Conservation (phyloP, 306 rosid species). For the Fragaria nilgerrensis region DNA sequence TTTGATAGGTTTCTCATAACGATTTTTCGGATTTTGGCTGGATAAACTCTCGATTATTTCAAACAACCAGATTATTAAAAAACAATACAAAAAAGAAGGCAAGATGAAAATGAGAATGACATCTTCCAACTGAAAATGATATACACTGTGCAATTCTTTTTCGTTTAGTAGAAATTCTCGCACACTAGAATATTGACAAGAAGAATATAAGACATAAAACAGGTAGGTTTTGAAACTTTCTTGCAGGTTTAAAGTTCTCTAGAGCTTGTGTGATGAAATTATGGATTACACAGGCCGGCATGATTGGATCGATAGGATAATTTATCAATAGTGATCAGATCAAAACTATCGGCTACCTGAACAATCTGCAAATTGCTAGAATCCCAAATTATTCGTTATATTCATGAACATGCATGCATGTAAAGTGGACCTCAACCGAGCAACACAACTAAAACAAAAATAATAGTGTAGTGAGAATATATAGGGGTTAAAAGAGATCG, state of each 20-base stretch:
- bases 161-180: no score
- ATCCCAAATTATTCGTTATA: background rate
- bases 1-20: background rate
- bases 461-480: slow-evolving; percentile 41
- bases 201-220: background rate
- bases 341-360: background rate
- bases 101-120: background rate
- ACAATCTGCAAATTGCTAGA: background rate
- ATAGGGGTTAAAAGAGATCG: slow-evolving; percentile 52
- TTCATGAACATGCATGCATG: slow-evolving; percentile 5
- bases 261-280: background rate
- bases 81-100: background rate
- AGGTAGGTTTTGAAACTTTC: background rate
- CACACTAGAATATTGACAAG: background rate
- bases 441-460: slow-evolving; percentile 24
- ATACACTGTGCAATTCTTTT: background rate
- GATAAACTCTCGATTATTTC: background rate
- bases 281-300: background rate
- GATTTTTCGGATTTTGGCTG: no score
- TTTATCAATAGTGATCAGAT: background rate
- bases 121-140: background rate
- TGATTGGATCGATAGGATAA: background rate
- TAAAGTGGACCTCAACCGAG: slow-evolving; percentile 40
- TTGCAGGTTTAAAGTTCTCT: background rate
- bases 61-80: background rate